Evolutionary conservation across 768 basidiomycete genomes (phyloP).

Genomic region (Hygrophoropsis aurantiaca): DNA sequence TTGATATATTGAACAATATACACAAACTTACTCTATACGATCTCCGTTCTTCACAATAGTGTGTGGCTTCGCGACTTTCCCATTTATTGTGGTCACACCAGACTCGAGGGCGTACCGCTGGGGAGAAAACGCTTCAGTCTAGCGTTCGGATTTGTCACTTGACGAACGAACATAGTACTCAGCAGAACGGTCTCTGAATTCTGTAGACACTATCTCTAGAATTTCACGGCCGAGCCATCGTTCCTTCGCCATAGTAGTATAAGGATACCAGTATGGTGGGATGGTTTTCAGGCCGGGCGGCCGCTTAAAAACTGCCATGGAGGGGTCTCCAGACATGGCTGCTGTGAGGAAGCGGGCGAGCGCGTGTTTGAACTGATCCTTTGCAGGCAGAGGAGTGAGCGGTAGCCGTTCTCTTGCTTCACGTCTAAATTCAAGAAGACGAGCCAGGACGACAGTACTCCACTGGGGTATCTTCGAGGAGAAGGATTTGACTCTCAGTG

Average conservation of each 20-base stretch:
- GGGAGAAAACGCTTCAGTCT: not conserved
- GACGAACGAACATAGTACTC: slow-evolving; percentile 85
- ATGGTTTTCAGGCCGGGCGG: slow-evolving; percentile 69
- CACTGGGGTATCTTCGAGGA: slow-evolving; percentile 12
- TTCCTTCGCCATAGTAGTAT: slow-evolving; percentile 89
- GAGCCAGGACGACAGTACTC: slow-evolving; percentile 30
- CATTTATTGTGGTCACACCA: slow-evolving; percentile 95
- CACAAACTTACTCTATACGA: slow-evolving; percentile 72
- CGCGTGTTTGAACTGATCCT: slow-evolving; percentile 58
- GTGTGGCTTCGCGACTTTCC: slow-evolving; percentile 76
- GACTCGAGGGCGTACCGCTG: slow-evolving; percentile 78
- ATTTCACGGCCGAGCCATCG: slow-evolving; percentile 88
- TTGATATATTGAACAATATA: slow-evolving; percentile 1
- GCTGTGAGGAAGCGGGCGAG: slow-evolving; percentile 51
- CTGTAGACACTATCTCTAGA: slow-evolving; percentile 89
- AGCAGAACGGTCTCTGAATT: slow-evolving; percentile 90
- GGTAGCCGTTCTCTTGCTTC: slow-evolving; percentile 31
- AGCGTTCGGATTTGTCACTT: not conserved
- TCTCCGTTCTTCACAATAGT: slow-evolving; percentile 85
- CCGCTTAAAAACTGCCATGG: slow-evolving; percentile 26
- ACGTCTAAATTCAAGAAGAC: slow-evolving; percentile 22
- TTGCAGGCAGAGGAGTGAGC: slow-evolving; percentile 48
- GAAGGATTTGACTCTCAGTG: not conserved
- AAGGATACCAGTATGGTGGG: slow-evolving; percentile 89
- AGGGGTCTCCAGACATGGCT: slow-evolving; percentile 43